These are phyloP conservation scores for Ilex asprella DNA, from an alignment of 257 asterid genomes.

Conservation along the genomic window DNA sequence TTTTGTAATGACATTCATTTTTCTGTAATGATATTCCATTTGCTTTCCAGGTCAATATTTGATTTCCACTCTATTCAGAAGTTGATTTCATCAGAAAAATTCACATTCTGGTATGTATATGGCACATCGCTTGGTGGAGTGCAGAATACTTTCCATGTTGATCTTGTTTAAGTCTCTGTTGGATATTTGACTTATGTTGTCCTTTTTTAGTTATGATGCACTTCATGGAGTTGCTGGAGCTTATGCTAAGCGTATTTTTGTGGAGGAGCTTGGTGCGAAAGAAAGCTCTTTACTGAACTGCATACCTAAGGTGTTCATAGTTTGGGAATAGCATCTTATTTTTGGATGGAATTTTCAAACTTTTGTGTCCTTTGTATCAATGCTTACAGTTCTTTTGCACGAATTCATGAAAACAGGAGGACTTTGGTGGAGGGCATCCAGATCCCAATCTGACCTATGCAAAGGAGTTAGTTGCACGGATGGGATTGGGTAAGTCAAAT, in stretches of 20 bases:
- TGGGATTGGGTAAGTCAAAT: slow-evolving; percentile 78
- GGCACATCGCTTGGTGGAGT: slow-evolving; percentile 9
- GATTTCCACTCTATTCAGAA: slow-evolving; percentile 82
- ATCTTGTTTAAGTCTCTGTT: slow-evolving; percentile 3
- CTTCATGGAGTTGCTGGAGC: slow-evolving; percentile 99
- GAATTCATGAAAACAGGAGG: slow-evolving; percentile 60
- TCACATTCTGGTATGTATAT: slow-evolving; percentile 71
- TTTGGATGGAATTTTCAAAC: neutral
- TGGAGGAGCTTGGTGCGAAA: slow-evolving; percentile 85
- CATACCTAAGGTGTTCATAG: slow-evolving; percentile 66
- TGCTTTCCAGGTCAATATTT: slow-evolving; percentile 70
- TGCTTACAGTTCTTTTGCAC: slow-evolving; percentile 5
- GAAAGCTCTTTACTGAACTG: slow-evolving; percentile 84
- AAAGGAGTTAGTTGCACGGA: slow-evolving; percentile 87
- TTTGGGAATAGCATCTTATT: neutral
- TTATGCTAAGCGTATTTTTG: slow-evolving; percentile 87
- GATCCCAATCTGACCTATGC: slow-evolving; percentile 99
- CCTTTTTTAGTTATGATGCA: slow-evolving; percentile 67
- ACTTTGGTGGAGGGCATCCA: slow-evolving; percentile 99
- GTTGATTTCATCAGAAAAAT: slow-evolving; percentile 70
- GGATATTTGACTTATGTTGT: slow-evolving; percentile 4
- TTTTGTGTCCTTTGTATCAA: neutral
- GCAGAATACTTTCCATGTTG: slow-evolving; percentile 7
- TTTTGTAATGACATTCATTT: slow-evolving; percentile 6
- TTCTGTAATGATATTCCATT: slow-evolving; percentile 13